phyloP scores from a whole-genome alignment of 768 basidiomycete genomes.

The Tylopilus plumbeoviolaceoides region DNA sequence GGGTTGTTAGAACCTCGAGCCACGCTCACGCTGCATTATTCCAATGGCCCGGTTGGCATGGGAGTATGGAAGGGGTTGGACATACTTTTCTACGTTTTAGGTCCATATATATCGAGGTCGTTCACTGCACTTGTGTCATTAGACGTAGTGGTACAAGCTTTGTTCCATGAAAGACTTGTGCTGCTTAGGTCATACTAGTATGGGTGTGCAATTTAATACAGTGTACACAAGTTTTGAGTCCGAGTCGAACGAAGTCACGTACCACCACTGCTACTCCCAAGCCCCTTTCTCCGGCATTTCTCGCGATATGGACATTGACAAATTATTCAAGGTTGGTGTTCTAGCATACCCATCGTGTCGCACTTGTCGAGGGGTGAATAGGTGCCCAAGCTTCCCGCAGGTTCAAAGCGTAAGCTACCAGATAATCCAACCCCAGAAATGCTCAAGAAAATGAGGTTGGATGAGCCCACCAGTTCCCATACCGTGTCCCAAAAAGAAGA shows the following conservation, averaged over 20 bases:
- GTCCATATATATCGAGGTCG: not conserved
- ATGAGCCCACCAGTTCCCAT: slow-evolving; percentile 25
- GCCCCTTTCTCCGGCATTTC: not conserved
- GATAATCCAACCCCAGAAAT: slow-evolving; percentile 78
- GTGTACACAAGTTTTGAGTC: no score
- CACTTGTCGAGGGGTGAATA: slow-evolving; percentile 22
- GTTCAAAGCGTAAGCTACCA: slow-evolving; percentile 70
- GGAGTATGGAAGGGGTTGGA: slow-evolving; percentile 2
- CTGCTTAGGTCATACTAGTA: slow-evolving; percentile 16
- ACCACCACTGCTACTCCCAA: not conserved
- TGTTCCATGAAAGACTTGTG: no score
- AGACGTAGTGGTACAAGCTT: not conserved
- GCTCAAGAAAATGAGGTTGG: slow-evolving; percentile 74
- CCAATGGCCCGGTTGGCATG: slow-evolving; percentile 2
- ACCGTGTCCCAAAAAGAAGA: slow-evolving; percentile 8
- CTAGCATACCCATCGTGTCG: not conserved
- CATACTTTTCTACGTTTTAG: not conserved
- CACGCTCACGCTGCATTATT: slow-evolving; percentile 20
- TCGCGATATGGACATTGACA: slow-evolving; percentile 45
- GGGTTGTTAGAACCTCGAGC: slow-evolving; percentile 19
- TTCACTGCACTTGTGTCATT: slow-evolving; percentile 1
- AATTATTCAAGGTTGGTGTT: slow-evolving; percentile 42
- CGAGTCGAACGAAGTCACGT: no score
- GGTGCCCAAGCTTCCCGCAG: slow-evolving; percentile 64
- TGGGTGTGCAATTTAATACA: no score